Base-by-base conservation (phyloP, 2,329 filamentous ascomycete species). In the Diaporthe destruens region DNA sequence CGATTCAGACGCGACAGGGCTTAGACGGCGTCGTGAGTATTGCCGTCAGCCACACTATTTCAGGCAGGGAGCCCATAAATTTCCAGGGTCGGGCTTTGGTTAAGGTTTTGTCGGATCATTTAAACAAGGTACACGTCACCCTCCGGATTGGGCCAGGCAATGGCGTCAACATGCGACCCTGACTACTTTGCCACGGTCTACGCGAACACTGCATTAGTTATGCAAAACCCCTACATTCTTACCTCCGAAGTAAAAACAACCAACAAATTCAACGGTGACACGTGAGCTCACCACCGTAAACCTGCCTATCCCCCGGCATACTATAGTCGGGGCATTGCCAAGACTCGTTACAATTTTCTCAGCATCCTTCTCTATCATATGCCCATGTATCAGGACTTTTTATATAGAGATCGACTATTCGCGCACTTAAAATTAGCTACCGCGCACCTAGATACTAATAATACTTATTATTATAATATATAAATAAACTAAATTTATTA, bases 51-150 rank as follows among this genome's bases (percentile, higher is more conserved):
- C 39, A 57, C 61, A n/a, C 67, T 69, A 69, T 18, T 49, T 32
- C 39, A 61, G 44, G 67, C 14, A 42, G 23, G 54, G 12, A 34
- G 53, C 39, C 67, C 67, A 61, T 44, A 51, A 39, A 32, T 42
- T 36, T 36, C 8, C 9, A 25, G 36, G 44, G 23, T 25, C 54
- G 20, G 54, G 32, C 32, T 23, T 59, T 69, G 23, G 55, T 29
- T 29, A 29, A 29, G 5, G 36, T 34, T 39, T 69, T n/a, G 29
- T 34, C 49, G 66, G 54, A 56, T 25, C 34, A 29, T n/a, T n/a
- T 32, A 61, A 61, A 61, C 55, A 59, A 61, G 16, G 67, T 12
- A 39, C 59, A 61, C 67, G 67, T 69, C 67, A 69, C 54, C 42
- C 55, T 42, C 67, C 39, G n/a, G 11, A 42, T 47, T 29, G 59